phyloP scores from a whole-genome alignment of 2,329 filamentous ascomycete species.

The Microsporum ferrugineum region DNA sequence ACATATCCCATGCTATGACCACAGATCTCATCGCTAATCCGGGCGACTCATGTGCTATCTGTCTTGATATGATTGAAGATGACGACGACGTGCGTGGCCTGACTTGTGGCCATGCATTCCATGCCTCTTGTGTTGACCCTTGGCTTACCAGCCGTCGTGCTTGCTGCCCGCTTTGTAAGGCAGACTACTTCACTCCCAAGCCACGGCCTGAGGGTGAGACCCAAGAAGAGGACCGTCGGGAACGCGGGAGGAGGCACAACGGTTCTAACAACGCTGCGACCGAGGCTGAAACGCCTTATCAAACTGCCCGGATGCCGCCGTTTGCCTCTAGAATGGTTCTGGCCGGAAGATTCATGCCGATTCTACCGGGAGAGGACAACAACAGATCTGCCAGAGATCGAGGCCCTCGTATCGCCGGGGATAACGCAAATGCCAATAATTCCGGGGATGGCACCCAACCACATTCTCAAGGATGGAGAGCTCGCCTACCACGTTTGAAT shows the following conservation, averaged over 20 bases:
- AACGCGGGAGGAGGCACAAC: neutral
- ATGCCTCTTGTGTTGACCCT: conserved; percentile 87
- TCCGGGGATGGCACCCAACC: neutral
- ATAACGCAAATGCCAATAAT: neutral
- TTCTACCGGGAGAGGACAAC: conserved; percentile 18
- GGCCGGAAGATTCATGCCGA: conserved; percentile 27
- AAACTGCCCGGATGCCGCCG: conserved; percentile 23
- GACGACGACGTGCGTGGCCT: conserved; percentile 90
- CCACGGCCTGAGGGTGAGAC: conserved; percentile 53
- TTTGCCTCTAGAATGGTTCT: conserved; percentile 27
- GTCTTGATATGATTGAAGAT: conserved; percentile 85
- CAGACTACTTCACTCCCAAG: conserved; percentile 93
- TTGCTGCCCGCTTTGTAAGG: conserved; percentile 95
- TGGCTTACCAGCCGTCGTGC: conserved; percentile 91
- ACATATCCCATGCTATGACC: conserved; percentile 70
- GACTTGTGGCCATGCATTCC: conserved; percentile 95
- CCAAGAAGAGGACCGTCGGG: neutral
- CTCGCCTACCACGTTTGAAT: neutral
- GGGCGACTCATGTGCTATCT: conserved; percentile 92
- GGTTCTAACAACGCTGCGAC: conserved; percentile 16
- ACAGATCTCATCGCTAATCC: conserved; percentile 69
- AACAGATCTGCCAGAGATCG: neutral
- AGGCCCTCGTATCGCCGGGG: neutral
- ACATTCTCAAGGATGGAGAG: neutral
- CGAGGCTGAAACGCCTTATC: conserved; percentile 27